Percentiles rank a stretch among this genome's conserved stretches.
These are phyloP conservation scores for Solanum habrochaites DNA, from an alignment of 257 asterid species.

Conservation along the genomic window DNA sequence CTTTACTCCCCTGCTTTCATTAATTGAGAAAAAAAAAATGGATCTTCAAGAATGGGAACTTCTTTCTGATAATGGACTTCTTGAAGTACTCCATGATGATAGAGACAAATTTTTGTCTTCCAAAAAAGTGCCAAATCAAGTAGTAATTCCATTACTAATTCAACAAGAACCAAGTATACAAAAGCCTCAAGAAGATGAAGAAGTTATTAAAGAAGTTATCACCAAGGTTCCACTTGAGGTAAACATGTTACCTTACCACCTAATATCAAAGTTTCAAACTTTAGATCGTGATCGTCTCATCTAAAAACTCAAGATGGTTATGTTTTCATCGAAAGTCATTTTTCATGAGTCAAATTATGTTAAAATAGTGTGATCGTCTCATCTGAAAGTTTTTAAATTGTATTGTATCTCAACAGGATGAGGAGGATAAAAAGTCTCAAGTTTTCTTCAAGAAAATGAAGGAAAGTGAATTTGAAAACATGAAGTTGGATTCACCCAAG, in stretches of 20 bases:
- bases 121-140: conserved; percentile 12
- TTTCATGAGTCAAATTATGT: neutral
- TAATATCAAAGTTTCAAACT: neutral
- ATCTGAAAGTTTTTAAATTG: neutral
- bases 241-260: neutral
- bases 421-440: conserved; percentile 44
- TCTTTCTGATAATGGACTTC: conserved; percentile 58
- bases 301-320: neutral
- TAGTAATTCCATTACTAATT: conserved; percentile 16
- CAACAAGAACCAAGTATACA: conserved; percentile 1
- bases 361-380: neutral
- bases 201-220: conserved; percentile 1
- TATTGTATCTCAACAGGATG: neutral
- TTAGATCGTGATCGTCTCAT: neutral
- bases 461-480: conserved; percentile 63
- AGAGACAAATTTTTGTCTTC: conserved; percentile 27
- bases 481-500: conserved; percentile 61
- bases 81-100: conserved; percentile 48
- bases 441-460: conserved; percentile 71
- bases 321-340: neutral
- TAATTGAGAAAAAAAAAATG: conserved; percentile 5
- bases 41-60: conserved; percentile 82
- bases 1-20: neutral
- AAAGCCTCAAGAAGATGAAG: conserved; percentile 1
- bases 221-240: conserved; percentile 1